Conservation (phyloP, 2,329 filamentous ascomycete species). For the Penicillium verrucosum region DNA sequence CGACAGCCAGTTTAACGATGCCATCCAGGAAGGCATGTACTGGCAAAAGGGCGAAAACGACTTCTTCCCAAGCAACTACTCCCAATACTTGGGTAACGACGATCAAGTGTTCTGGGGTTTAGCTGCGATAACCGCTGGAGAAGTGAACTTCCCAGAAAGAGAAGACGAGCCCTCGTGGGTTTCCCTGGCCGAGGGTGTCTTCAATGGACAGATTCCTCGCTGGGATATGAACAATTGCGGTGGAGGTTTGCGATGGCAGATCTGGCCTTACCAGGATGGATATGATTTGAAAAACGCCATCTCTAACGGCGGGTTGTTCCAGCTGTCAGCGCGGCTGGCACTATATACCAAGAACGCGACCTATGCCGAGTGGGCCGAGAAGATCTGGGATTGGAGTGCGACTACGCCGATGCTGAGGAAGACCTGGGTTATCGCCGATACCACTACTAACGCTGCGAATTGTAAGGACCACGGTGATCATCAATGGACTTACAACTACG, state of each 20-base stretch:
- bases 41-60: conserved; percentile 30
- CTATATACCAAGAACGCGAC: conserved; percentile 60
- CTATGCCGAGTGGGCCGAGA: conserved; percentile 59
- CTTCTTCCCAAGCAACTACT: conserved; percentile 31
- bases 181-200: conserved; percentile 64
- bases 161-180: conserved; percentile 38
- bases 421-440: conserved; percentile 61
- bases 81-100: conserved; percentile 50
- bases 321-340: conserved; percentile 70
- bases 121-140: conserved; percentile 62
- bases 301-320: conserved; percentile 74
- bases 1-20: conserved; percentile 58
- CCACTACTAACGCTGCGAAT: conserved; percentile 54
- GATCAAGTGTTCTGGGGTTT: conserved; percentile 68
- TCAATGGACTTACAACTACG: conserved; percentile 65
- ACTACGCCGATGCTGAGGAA: conserved; percentile 56
- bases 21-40: conserved; percentile 44
- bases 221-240: conserved; percentile 65
- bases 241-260: conserved; percentile 76
- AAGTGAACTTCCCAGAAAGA: conserved; percentile 59
- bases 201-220: conserved; percentile 63
- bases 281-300: conserved; percentile 78
- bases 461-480: conserved; percentile 61
- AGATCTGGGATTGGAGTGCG: conserved; percentile 60
- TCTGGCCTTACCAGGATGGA: conserved; percentile 70